These are phyloP conservation scores for Sporothrix brunneoviolacea DNA, from an alignment of 2,329 filamentous ascomycete species.

Conservation along the genomic window DNA sequence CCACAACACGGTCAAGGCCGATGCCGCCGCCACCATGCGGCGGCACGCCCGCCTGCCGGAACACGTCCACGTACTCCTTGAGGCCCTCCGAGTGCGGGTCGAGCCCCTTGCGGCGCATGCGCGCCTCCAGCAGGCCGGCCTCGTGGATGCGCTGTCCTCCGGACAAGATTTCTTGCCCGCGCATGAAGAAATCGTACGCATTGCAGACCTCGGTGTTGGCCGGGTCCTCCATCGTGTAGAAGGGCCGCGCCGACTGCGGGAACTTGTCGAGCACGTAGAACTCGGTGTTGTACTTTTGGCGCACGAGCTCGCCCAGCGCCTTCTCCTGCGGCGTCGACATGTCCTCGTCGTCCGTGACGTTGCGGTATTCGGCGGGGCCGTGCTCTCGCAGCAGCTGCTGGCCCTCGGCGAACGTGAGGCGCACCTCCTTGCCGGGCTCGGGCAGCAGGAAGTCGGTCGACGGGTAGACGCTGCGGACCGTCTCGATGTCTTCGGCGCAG, in stretches of 20 bases:
- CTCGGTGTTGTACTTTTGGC: constrained; percentile 85
- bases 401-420: constrained; percentile 70
- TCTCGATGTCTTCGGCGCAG: constrained; percentile 65
- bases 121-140: constrained; percentile 65
- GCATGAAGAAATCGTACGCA: constrained; percentile 77
- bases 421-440: constrained; percentile 64
- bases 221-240: constrained; percentile 81
- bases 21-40: constrained; percentile 87
- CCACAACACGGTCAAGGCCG: constrained; percentile 78
- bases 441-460: constrained; percentile 73
- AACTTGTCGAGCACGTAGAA: constrained; percentile 98
- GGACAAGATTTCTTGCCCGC: constrained; percentile 86
- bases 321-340: constrained; percentile 78
- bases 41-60: constrained; percentile 71
- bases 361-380: constrained; percentile 57
- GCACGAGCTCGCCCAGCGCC: constrained; percentile 79
- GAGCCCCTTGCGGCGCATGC: constrained; percentile 72
- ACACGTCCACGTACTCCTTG: constrained; percentile 81
- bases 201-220: constrained; percentile 55
- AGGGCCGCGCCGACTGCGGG: constrained; percentile 78
- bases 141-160: constrained; percentile 90
- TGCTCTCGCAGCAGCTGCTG: constrained; percentile 71
- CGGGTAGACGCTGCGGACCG: constrained; percentile 67
- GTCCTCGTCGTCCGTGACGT: constrained; percentile 71
- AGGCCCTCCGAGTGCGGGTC: constrained; percentile 66